A percentile compares a stretch with the other conserved stretches of the same genome.
Conservation (phyloP, 345 rosid genomes). For the Luvunga scandens region DNA sequence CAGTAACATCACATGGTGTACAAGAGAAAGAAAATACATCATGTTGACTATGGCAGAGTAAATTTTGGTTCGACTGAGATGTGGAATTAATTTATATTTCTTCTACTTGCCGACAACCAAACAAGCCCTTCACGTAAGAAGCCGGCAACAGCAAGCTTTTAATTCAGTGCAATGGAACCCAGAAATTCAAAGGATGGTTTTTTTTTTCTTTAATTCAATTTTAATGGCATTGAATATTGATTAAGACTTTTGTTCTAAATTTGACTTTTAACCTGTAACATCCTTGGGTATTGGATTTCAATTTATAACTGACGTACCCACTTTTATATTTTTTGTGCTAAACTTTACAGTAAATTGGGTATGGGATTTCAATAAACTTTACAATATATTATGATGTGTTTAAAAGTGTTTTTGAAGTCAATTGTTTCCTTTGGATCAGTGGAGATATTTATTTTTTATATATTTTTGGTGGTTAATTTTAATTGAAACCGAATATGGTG, state of each 20-base stretch:
- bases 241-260: neutral
- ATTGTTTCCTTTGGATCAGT: too few species aligned
- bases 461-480: too few species aligned
- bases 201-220: neutral
- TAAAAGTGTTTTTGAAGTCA: too few species aligned
- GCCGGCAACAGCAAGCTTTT: conserved; percentile 1
- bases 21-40: neutral
- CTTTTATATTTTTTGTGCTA: too few species aligned
- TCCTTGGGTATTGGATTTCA: too few species aligned
- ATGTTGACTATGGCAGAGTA: conserved; percentile 1
- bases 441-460: too few species aligned
- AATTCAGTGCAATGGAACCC: neutral
- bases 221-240: neutral
- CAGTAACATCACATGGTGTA: conserved; percentile 4
- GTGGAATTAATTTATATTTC: too few species aligned
- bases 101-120: conserved; percentile 8
- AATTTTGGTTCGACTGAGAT: neutral
- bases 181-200: neutral
- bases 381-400: too few species aligned
- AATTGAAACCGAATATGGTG: too few species aligned
- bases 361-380: too few species aligned
- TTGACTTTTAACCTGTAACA: neutral
- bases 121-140: neutral
- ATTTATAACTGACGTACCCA: too few species aligned
- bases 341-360: too few species aligned